Percentiles rank a stretch among this genome's conserved stretches.
Conservation (phyloP, 805 yeast species). For the Candida multigemmis region DNA sequence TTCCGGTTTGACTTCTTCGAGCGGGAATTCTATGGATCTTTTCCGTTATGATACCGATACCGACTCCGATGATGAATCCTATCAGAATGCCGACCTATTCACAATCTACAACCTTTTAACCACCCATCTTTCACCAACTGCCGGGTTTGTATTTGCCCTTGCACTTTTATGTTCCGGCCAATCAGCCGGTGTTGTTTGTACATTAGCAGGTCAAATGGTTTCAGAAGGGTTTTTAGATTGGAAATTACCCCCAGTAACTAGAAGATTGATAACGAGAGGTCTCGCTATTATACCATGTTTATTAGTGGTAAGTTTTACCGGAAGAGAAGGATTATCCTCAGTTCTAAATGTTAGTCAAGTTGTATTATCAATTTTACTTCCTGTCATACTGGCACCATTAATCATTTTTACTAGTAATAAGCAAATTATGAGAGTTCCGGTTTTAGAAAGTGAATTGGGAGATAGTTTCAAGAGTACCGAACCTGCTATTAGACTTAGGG, state of each 20-base stretch:
- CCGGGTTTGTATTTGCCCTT: conserved; percentile 81
- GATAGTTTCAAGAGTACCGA: conserved; percentile 22
- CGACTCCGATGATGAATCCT: conserved; percentile 31
- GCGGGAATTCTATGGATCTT: too few relatives aligned
- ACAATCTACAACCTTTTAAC: conserved; percentile 69
- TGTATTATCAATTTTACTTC: conserved; percentile 68
- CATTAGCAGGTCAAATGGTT: conserved; percentile 90
- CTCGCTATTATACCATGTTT: conserved; percentile 83
- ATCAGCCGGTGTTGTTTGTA: conserved; percentile 90
- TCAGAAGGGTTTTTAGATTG: conserved; percentile 82
- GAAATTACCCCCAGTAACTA: conserved; percentile 72
- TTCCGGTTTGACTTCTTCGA: too few relatives aligned
- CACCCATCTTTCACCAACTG: conserved; percentile 68
- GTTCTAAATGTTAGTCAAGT: conserved; percentile 80
- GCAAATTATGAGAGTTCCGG: conserved; percentile 52
- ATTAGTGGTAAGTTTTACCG: conserved; percentile 60
- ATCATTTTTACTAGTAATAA: conserved; percentile 71
- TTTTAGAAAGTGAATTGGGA: conserved; percentile 20
- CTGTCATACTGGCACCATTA: conserved; percentile 83
- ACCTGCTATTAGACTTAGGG: conserved; percentile 32
- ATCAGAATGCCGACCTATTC: conserved; percentile 59
- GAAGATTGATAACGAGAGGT: conserved; percentile 73
- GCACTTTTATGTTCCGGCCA: conserved; percentile 90
- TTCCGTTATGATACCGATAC: conserved; percentile 10
- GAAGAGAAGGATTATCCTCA: conserved; percentile 71